Base-by-base conservation (phyloP, 768 basidiomycete species). In the Lepiota venenata region DNA sequence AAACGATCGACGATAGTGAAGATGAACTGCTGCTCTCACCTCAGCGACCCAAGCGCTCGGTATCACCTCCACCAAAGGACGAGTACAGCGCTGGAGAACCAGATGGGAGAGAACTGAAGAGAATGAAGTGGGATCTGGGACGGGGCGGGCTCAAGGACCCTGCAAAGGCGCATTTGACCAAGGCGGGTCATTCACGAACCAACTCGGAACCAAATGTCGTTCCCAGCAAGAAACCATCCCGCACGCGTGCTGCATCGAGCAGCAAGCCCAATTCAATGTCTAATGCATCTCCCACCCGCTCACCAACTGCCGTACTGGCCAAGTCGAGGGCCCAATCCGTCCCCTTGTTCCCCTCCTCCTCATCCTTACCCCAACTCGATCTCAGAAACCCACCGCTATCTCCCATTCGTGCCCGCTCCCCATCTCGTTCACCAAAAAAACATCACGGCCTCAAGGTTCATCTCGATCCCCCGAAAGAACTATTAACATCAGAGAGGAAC, bases 11-110 rank as follows among this genome's bases (percentile, higher is more conserved):
- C 3, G 73, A 74, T 27, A 66, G 66, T 6, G 78, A 80, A 46
- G 78, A 80, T 62, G 79, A 81, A 60, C 66, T 77, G 27, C 65
- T 79, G 27, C 65, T 81, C 37, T 77, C 78, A 2, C 77, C 76
- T 22, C 60, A 57, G 50, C 60, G 58, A 25, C 56, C 50, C 9
- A 76, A 77, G 56, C 73, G 77, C 43, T 72, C 74, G 4, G 74
- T 70, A 32, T 76, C 76, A 8, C 76, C 72, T 20, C 60, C 66
- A 49, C 60, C 58, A 12, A 53, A 55, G 44, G 65, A 71, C 44
- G 72, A 69, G 48, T 70, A 72, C 52, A 41, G 55, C 9, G 58
- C 65, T 4, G 59, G 64, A 16, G 63, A 66, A 5, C 61, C 67
- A 18, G 65, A 65, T 1, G 63, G 68, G 6, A 67, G 72, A 22